These are phyloP conservation scores for Coprinopsis sp. DNA, from an alignment of 768 basidiomycete species.

Conservation along the genomic window DNA sequence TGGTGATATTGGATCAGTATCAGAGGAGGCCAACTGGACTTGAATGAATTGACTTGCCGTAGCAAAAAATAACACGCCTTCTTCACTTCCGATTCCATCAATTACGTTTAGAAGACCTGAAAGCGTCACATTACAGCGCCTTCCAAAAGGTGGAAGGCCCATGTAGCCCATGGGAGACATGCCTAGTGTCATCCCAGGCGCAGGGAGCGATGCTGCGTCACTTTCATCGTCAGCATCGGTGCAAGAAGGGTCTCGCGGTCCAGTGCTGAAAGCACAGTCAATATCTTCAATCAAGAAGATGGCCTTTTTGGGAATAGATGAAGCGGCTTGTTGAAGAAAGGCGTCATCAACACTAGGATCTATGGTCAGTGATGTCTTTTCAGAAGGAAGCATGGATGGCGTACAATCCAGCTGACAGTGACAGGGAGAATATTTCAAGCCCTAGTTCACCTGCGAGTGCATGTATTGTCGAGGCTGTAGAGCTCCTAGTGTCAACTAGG, in stretches of 20 bases:
- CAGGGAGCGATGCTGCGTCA: constrained; percentile 1
- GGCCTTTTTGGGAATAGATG: constrained; percentile 44
- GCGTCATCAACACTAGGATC: constrained; percentile 43
- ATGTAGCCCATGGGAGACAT: constrained; percentile 8
- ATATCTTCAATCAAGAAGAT: constrained; percentile 60
- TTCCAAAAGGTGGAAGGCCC: not conserved
- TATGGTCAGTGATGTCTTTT: constrained; percentile 6
- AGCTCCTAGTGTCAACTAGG: constrained; percentile 17
- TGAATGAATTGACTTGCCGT: constrained; percentile 33
- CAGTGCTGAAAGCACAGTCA: constrained; percentile 52
- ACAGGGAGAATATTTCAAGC: constrained; percentile 76
- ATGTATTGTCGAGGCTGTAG: constrained; percentile 50
- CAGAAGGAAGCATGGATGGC: constrained; percentile 12
- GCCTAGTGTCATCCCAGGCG: not conserved
- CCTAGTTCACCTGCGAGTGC: constrained; percentile 61
- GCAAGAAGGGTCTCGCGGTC: no score
- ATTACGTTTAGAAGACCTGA: constrained; percentile 55
- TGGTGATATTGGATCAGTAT: not conserved
- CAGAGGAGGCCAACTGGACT: not conserved
- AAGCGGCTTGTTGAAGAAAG: constrained; percentile 41
- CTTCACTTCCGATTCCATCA: constrained; percentile 58
- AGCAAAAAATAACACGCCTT: constrained; percentile 58
- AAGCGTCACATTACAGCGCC: constrained; percentile 40
- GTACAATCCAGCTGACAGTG: constrained; percentile 44
- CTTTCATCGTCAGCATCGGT: constrained; percentile 38